A percentile compares a stretch with the other conserved stretches of the same genome.
phyloP scores from a whole-genome alignment of 1,284 basidiomycete genomes.

The Phlebopus sp. region DNA sequence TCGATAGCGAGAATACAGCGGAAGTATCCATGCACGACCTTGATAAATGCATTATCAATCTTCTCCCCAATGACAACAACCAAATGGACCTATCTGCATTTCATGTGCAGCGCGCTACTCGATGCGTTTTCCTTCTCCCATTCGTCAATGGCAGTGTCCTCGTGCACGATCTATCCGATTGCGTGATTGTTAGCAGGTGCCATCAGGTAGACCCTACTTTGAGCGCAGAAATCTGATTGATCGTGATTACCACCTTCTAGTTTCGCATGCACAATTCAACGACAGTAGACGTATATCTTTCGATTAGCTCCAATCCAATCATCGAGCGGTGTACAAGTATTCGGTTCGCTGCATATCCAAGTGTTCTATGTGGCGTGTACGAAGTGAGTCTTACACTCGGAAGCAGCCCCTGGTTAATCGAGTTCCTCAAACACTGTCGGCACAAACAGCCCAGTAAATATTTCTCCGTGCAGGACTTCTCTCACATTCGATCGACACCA shows the following conservation, averaged over 20 bases:
- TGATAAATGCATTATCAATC: constrained; percentile 64
- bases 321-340: constrained; percentile 69
- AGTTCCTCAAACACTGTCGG: not conserved
- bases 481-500: constrained; percentile 63
- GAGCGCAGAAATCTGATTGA: not conserved
- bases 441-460: constrained; percentile 21
- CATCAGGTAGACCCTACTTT: constrained; percentile 60
- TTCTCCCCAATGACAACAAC: constrained; percentile 35
- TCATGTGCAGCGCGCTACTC: constrained; percentile 53
- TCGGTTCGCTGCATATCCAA: constrained; percentile 60
- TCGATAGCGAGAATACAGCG: constrained; percentile 25
- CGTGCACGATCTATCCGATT: constrained; percentile 57
- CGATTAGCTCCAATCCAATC: constrained; percentile 65
- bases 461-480: constrained; percentile 70
- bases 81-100: constrained; percentile 40
- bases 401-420: not conserved
- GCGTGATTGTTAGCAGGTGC: constrained; percentile 64
- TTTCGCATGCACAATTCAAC: constrained; percentile 78
- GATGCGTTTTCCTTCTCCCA: constrained; percentile 64
- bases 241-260: constrained; percentile 36
- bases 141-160: constrained; percentile 66
- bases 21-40: constrained; percentile 62
- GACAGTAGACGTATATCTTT: constrained; percentile 58
- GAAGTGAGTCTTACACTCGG: constrained; percentile 18
- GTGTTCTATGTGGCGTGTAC: constrained; percentile 13